These are phyloP conservation scores for Barnettozyma pratensis DNA, from an alignment of 805 yeast genomes.

Conservation along the genomic window DNA sequence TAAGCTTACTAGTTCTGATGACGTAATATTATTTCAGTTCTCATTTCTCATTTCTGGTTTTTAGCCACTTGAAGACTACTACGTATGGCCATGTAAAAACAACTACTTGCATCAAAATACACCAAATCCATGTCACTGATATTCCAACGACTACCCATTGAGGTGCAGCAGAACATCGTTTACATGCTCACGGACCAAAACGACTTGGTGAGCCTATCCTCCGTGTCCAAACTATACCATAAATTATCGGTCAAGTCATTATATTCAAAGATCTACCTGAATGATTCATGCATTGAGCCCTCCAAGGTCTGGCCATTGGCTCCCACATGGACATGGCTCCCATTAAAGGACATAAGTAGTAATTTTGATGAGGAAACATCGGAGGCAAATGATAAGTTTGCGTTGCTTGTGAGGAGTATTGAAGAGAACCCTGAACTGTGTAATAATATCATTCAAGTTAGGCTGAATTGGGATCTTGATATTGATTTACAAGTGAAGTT, in stretches of 20 bases:
- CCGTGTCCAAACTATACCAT: slow-evolving; percentile 26
- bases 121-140: neutral
- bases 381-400: slow-evolving; percentile 28
- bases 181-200: slow-evolving; percentile 26
- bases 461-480: slow-evolving; percentile 40
- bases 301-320: slow-evolving; percentile 32
- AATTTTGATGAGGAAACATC: slow-evolving; percentile 18
- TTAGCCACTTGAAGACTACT: too few species aligned
- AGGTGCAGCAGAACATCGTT: slow-evolving; percentile 15
- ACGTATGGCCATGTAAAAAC: too few species aligned
- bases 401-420: slow-evolving; percentile 24
- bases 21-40: too few species aligned
- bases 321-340: slow-evolving; percentile 35
- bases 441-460: slow-evolving; percentile 30
- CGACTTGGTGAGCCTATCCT: slow-evolving; percentile 27
- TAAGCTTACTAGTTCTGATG: too few species aligned
- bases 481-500: slow-evolving; percentile 26
- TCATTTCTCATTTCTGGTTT: too few species aligned
- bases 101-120: too few species aligned
- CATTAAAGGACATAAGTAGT: slow-evolving; percentile 1
- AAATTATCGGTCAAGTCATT: slow-evolving; percentile 27
- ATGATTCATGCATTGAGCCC: slow-evolving; percentile 36
- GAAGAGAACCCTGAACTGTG: slow-evolving; percentile 17
- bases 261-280: slow-evolving; percentile 34
- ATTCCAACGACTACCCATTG: slow-evolving; percentile 15